Evolutionary conservation across 2,329 filamentous ascomycete genomes (phyloP).

Genomic region (Colletotrichum sp.): DNA sequence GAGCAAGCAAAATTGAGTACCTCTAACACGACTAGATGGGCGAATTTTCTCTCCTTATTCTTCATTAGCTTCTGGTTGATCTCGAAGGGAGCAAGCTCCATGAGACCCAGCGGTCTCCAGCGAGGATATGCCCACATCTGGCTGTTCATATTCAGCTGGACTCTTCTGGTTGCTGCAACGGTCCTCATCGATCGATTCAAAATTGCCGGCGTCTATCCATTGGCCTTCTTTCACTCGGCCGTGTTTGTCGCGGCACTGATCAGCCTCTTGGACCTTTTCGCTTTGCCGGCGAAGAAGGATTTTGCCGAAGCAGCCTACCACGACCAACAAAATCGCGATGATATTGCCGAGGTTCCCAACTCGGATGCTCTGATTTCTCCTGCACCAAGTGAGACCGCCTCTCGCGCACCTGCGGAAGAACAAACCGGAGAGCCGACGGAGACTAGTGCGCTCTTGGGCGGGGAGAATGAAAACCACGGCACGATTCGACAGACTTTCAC

Average conservation of each 20-base stretch:
- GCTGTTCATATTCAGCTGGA: slow-evolving; percentile 80
- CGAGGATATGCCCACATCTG: slow-evolving; percentile 82
- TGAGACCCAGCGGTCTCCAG: slow-evolving; percentile 85
- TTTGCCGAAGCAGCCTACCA: slow-evolving; percentile 67
- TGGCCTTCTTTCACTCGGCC: slow-evolving; percentile 80
- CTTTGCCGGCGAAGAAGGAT: slow-evolving; percentile 72
- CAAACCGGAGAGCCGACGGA: slow-evolving; percentile 47
- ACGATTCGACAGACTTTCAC: slow-evolving; percentile 55
- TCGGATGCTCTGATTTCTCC: slow-evolving; percentile 43
- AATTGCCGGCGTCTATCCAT: slow-evolving; percentile 78
- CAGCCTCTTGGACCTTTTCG: slow-evolving; percentile 80
- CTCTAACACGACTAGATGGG: slow-evolving; percentile 58
- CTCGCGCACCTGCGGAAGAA: slow-evolving; percentile 33
- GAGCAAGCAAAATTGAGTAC: background rate
- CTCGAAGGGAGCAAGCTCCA: slow-evolving; percentile 77
- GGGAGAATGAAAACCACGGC: slow-evolving; percentile 34
- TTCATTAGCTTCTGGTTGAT: slow-evolving; percentile 84
- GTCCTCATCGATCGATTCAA: slow-evolving; percentile 78
- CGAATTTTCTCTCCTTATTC: slow-evolving; percentile 84
- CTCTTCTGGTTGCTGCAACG: slow-evolving; percentile 72
- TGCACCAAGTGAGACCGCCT: slow-evolving; percentile 39
- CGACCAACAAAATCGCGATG: slow-evolving; percentile 48
- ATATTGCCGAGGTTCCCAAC: slow-evolving; percentile 32
- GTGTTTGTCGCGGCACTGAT: slow-evolving; percentile 78
- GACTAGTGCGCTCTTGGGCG: slow-evolving; percentile 52